phyloP scores from a whole-genome alignment of 495 filamentous ascomycete species.

The Aspergillus sclerotiicarbonarius region DNA sequence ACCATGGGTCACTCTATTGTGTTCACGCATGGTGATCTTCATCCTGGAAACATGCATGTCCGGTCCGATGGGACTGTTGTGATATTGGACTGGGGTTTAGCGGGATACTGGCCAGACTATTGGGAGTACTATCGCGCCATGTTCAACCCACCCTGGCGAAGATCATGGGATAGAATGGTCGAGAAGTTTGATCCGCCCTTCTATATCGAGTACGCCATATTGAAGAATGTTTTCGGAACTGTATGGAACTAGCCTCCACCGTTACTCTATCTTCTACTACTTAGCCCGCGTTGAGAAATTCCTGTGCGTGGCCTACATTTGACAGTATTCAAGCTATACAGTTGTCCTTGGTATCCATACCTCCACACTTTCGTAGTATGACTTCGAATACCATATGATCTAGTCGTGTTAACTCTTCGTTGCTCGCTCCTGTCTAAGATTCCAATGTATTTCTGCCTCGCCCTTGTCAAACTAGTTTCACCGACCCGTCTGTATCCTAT shows the following conservation, averaged over 20 bases:
- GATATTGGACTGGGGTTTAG: slow-evolving; percentile 19
- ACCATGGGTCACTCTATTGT: slow-evolving; percentile 19
- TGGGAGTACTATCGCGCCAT: slow-evolving; percentile 22
- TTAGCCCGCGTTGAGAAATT: too few relatives aligned
- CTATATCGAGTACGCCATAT: slow-evolving; percentile 19
- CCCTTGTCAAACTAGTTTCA: too few relatives aligned
- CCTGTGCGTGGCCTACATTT: too few relatives aligned
- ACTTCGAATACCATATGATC: too few relatives aligned
- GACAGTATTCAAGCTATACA: too few relatives aligned
- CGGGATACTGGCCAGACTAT: slow-evolving; percentile 24
- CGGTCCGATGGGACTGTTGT: slow-evolving; percentile 16
- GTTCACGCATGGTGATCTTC: slow-evolving; percentile 35
- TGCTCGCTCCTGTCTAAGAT: too few relatives aligned
- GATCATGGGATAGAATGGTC: slow-evolving; percentile 21
- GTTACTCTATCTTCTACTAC: too few relatives aligned
- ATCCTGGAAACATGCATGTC: slow-evolving; percentile 33
- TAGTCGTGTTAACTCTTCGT: too few relatives aligned
- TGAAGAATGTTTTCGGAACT: slow-evolving; percentile 15
- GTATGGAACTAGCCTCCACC: slow-evolving; percentile 6
- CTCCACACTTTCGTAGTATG: too few relatives aligned
- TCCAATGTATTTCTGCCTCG: too few relatives aligned
- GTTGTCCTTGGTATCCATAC: too few relatives aligned
- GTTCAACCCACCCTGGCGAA: slow-evolving; percentile 10
- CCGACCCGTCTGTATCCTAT: too few relatives aligned
- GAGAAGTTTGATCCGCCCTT: slow-evolving; percentile 20